phyloP scores from a whole-genome alignment of 2,329 filamentous ascomycete genomes.

The Ustilaginoidea virens region DNA sequence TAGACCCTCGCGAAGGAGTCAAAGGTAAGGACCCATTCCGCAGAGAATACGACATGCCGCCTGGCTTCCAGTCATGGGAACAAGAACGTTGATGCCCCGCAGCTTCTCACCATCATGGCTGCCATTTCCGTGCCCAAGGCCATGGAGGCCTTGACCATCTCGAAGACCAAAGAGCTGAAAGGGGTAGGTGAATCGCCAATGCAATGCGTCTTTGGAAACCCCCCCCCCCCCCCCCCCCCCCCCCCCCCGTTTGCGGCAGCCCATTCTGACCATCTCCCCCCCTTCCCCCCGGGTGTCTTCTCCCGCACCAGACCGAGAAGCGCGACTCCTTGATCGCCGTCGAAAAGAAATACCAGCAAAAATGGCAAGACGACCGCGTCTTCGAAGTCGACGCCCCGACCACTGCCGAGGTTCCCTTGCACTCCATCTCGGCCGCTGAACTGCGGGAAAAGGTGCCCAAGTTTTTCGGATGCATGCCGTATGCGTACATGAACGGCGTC shows the following conservation, averaged over 20 bases:
- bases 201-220: no score
- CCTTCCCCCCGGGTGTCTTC: no score
- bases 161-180: constrained; percentile 46
- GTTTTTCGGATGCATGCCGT: constrained; percentile 55
- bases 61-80: no score
- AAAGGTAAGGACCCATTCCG: not conserved
- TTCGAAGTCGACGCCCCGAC: constrained; percentile 82
- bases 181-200: constrained; percentile 24
- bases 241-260: no score
- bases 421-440: constrained; percentile 57
- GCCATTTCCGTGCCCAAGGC: constrained; percentile 26
- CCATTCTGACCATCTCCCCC: no score
- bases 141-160: constrained; percentile 35
- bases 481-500: constrained; percentile 68
- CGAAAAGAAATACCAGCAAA: constrained; percentile 84
- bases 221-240: no score
- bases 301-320: constrained; percentile 57
- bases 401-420: constrained; percentile 58
- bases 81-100: no score
- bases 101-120: constrained; percentile 23
- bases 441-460: constrained; percentile 74
- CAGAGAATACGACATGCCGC: no score
- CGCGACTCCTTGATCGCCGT: constrained; percentile 64
- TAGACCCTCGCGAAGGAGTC: constrained; percentile 3
- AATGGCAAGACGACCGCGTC: constrained; percentile 36